Evolutionary conservation across 768 basidiomycete species (phyloP).

Genomic region (Multifurca ochricompacta): DNA sequence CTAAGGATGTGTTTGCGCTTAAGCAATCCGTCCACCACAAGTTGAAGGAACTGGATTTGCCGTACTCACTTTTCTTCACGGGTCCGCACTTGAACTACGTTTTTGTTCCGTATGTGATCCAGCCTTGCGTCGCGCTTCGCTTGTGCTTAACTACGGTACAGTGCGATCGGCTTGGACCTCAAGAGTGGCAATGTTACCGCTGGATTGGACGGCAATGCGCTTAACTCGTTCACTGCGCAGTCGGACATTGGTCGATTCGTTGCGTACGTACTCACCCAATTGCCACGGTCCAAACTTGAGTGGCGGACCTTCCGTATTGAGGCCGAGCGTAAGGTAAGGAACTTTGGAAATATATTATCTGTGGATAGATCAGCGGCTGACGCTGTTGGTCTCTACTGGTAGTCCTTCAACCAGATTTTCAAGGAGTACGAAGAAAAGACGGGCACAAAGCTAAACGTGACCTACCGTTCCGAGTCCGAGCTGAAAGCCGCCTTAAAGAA

Average conservation of each 20-base stretch:
- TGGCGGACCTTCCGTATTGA: conserved; percentile 17
- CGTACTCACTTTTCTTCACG: conserved; percentile 20
- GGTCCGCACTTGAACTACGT: conserved; percentile 11
- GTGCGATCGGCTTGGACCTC: conserved; percentile 11
- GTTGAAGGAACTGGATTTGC: conserved; percentile 18
- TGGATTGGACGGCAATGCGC: conserved; percentile 16
- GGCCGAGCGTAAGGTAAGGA: conserved; percentile 17
- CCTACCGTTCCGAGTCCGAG: conserved; percentile 3
- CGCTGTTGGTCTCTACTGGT: not conserved
- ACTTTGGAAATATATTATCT: not conserved
- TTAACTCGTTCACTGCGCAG: conserved; percentile 18
- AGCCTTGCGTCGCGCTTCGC: not conserved
- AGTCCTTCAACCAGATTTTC: conserved; percentile 22
- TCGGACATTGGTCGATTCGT: conserved; percentile 20
- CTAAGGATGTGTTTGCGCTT: conserved; percentile 1
- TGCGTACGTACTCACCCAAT: conserved; percentile 17
- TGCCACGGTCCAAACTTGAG: conserved; percentile 11
- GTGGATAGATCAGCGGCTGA: not conserved
- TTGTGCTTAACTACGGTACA: not conserved
- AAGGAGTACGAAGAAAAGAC: conserved; percentile 10
- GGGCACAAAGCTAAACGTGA: conserved; percentile 19
- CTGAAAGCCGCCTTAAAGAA: conserved; percentile 12
- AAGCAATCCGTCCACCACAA: conserved; percentile 13
- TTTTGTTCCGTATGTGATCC: conserved; percentile 7
- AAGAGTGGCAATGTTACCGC: conserved; percentile 12